Conservation (phyloP, 352 stramenopile species). For the Phytophthora sansomeana region DNA sequence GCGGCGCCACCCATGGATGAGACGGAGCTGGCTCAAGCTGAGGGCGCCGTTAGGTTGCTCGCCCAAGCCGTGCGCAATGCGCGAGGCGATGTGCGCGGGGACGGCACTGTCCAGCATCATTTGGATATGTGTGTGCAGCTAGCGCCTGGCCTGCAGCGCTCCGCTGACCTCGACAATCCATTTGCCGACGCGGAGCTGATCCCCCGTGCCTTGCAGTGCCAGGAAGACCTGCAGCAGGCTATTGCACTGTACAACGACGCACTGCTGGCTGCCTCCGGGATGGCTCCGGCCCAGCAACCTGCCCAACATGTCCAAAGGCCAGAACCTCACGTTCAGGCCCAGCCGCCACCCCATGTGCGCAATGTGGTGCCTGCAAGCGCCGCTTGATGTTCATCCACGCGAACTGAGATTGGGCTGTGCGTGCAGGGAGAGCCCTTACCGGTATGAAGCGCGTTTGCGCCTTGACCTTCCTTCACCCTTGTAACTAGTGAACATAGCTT, state of each 20-base stretch:
- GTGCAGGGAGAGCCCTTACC: background rate
- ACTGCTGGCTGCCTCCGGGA: conserved; percentile 38
- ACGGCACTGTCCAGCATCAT: conserved; percentile 49
- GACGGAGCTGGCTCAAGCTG: conserved; percentile 45
- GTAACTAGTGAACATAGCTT: conserved; percentile 28
- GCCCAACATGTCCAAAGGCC: conserved; percentile 24
- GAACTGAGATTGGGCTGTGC: background rate
- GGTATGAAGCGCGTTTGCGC: too few species aligned
- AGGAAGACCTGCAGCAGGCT: conserved; percentile 48
- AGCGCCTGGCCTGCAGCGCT: conserved; percentile 34
- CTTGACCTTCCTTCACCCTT: too few species aligned
- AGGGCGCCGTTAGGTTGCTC: conserved; percentile 41
- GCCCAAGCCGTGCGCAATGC: conserved; percentile 32
- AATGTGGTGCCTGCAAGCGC: conserved; percentile 47
- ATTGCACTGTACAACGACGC: conserved; percentile 52
- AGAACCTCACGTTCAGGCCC: conserved; percentile 34
- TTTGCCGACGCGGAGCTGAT: conserved; percentile 50
- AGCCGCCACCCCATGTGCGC: conserved; percentile 14
- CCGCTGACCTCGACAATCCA: conserved; percentile 48
- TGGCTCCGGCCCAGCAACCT: conserved; percentile 25
- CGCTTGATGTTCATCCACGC: conserved; percentile 26
- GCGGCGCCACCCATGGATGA: conserved; percentile 45
- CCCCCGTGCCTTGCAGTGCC: conserved; percentile 49
- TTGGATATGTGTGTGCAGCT: conserved; percentile 46
- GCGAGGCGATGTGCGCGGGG: conserved; percentile 42